Conservation (phyloP, 768 basidiomycete genomes). For the Tubosaeta sp. region DNA sequence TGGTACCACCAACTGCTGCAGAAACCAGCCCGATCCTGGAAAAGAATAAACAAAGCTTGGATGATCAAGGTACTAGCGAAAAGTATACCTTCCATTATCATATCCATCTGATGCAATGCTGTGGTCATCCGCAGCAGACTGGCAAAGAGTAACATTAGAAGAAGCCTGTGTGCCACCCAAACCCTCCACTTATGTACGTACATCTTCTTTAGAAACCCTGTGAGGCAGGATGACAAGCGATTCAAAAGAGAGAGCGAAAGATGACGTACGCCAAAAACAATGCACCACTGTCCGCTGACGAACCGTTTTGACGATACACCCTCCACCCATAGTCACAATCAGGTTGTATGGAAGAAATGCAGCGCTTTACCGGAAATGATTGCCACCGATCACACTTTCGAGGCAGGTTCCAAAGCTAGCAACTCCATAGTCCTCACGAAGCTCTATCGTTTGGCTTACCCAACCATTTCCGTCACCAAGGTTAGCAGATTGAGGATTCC, state of each 20-base stretch:
- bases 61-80: not conserved
- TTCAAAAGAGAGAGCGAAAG: not conserved
- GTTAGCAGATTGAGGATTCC: slow-evolving; percentile 36
- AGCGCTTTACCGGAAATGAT: slow-evolving; percentile 50
- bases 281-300: slow-evolving; percentile 42
- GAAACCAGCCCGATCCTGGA: slow-evolving; percentile 37
- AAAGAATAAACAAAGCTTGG: not conserved
- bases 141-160: not conserved
- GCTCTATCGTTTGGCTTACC: slow-evolving; percentile 40
- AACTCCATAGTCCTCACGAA: slow-evolving; percentile 40
- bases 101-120: slow-evolving; percentile 45
- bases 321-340: slow-evolving; percentile 13
- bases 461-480: slow-evolving; percentile 46
- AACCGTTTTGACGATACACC: slow-evolving; percentile 56
- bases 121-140: slow-evolving; percentile 35
- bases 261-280: slow-evolving; percentile 55
- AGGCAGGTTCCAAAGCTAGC: slow-evolving; percentile 37
- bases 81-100: slow-evolving; percentile 38
- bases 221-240: not conserved
- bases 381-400: slow-evolving; percentile 42
- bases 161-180: not conserved
- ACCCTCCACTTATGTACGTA: slow-evolving; percentile 3
- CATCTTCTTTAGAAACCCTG: slow-evolving; percentile 47
- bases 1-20: slow-evolving; percentile 36
- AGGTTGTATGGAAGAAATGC: not conserved